Conservation (phyloP, 305 asterid genomes). For the Fraxinus albicans region DNA sequence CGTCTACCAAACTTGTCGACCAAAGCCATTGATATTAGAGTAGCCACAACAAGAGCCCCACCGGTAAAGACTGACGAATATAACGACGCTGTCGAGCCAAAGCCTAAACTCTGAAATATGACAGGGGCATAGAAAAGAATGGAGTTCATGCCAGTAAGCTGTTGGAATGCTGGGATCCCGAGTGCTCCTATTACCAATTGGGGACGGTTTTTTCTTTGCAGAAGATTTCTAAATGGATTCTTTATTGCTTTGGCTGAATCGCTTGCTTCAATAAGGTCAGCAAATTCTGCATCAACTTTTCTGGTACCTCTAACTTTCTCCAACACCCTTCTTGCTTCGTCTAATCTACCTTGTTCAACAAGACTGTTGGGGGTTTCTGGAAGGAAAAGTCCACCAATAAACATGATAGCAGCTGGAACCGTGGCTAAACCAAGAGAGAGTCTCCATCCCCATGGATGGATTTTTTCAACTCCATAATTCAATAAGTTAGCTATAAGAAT, state of each 20-base stretch:
- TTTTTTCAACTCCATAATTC: conserved; percentile 50
- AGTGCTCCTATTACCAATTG: conserved; percentile 61
- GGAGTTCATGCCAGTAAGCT: conserved; percentile 75
- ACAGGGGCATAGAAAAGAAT: conserved; percentile 81
- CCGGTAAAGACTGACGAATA: conserved; percentile 58
- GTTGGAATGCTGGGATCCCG: conserved; percentile 86
- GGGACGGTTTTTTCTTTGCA: conserved; percentile 61
- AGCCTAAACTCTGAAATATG: conserved; percentile 72
- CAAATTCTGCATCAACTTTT: conserved; percentile 69
- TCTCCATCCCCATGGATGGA: conserved; percentile 92
- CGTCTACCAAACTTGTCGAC: conserved; percentile 75
- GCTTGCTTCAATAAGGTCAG: conserved; percentile 72
- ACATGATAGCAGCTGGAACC: conserved; percentile 68
- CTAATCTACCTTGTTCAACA: conserved; percentile 65
- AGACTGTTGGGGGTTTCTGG: conserved; percentile 88
- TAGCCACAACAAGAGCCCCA: conserved; percentile 61
- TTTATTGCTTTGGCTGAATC: conserved; percentile 61
- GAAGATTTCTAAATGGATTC: conserved; percentile 66
- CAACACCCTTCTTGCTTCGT: conserved; percentile 47
- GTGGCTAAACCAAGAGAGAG: conserved; percentile 70
- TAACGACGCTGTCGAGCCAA: conserved; percentile 56
- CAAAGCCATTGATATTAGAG: conserved; percentile 65
- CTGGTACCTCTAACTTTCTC: conserved; percentile 69
- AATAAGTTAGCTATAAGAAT: conserved; percentile 56
- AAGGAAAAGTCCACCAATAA: conserved; percentile 64